Percentiles rank a stretch among this genome's conserved stretches.
These are phyloP conservation scores for Blastobotrys ciferrii DNA, from an alignment of 1,139 yeast genomes.

Conservation along the genomic window DNA sequence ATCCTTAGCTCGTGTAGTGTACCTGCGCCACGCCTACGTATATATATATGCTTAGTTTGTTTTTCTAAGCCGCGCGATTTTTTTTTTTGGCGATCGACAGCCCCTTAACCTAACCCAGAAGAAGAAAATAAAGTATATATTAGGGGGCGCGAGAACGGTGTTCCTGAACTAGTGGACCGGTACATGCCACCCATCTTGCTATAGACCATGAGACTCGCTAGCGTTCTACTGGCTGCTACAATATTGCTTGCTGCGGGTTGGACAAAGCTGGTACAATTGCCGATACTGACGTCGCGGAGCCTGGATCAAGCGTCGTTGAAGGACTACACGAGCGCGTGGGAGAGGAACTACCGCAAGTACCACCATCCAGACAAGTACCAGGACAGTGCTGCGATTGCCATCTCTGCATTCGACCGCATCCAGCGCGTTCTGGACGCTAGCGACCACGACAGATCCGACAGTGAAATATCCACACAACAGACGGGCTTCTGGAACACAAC, in stretches of 20 bases:
- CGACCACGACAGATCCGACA: too few species aligned
- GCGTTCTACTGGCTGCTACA: neutral
- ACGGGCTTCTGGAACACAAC: neutral
- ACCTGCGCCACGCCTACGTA: neutral
- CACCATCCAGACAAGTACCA: conserved; percentile 11
- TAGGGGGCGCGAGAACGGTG: neutral
- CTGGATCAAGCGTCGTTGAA: neutral
- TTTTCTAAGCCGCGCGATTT: neutral
- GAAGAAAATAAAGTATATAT: neutral
- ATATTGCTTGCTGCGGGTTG: neutral
- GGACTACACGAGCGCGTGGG: conserved; percentile 10
- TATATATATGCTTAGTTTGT: too few species aligned
- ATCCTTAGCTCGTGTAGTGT: too few species aligned
- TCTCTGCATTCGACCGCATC: conserved; percentile 11
- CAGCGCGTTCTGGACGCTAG: conserved; percentile 11
- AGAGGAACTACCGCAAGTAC: conserved; percentile 7
- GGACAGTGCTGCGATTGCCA: conserved; percentile 8
- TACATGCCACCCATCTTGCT: neutral
- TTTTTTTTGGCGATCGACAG: neutral
- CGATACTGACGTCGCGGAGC: neutral
- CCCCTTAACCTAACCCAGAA: neutral
- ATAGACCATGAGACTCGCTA: neutral
- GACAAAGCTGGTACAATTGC: neutral
- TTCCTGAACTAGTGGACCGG: neutral
- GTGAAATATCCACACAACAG: too few species aligned